These are phyloP conservation scores for Beauveria caledonica DNA, from an alignment of 2,329 filamentous ascomycete genomes.

Conservation along the genomic window DNA sequence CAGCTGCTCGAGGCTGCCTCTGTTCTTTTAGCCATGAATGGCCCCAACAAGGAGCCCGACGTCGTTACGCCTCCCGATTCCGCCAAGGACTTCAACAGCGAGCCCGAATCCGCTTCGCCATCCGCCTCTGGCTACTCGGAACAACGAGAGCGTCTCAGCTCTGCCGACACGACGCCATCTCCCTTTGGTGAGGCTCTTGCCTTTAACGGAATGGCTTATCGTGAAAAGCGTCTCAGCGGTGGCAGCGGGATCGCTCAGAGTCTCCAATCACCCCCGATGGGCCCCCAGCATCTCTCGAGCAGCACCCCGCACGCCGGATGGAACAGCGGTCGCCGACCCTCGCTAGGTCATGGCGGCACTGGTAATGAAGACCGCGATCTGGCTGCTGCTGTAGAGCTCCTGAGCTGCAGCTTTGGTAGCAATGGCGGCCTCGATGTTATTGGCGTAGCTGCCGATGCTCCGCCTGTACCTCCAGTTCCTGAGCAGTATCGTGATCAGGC, in stretches of 20 bases:
- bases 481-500: conserved; percentile 64
- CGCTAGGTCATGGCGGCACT: conserved; percentile 65
- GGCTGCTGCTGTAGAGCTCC: conserved; percentile 80
- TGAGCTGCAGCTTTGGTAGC: conserved; percentile 87
- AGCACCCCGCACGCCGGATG: conserved; percentile 20
- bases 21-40: conserved; percentile 89
- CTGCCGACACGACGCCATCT: conserved; percentile 85
- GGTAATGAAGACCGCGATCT: conserved; percentile 81
- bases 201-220: conserved; percentile 41
- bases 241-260: conserved; percentile 61
- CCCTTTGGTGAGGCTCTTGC: conserved; percentile 61
- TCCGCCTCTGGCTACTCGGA: conserved; percentile 75
- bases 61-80: conserved; percentile 56
- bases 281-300: conserved; percentile 41
- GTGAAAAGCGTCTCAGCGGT: conserved; percentile 52
- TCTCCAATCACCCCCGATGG: conserved; percentile 61
- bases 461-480: conserved; percentile 81
- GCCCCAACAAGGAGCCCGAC: conserved; percentile 37
- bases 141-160: conserved; percentile 69
- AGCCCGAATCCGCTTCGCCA: conserved; percentile 73
- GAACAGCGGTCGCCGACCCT: conserved; percentile 67
- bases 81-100: conserved; percentile 63
- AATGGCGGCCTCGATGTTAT: conserved; percentile 55
- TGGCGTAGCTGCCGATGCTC: conserved; percentile 61
- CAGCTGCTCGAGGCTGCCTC: conserved; percentile 94